Evolutionary conservation across 163 green algal genomes (phyloP), one percentile per base, ranked within the genome.

Genomic region (Scenedesmus sp.): DNA sequence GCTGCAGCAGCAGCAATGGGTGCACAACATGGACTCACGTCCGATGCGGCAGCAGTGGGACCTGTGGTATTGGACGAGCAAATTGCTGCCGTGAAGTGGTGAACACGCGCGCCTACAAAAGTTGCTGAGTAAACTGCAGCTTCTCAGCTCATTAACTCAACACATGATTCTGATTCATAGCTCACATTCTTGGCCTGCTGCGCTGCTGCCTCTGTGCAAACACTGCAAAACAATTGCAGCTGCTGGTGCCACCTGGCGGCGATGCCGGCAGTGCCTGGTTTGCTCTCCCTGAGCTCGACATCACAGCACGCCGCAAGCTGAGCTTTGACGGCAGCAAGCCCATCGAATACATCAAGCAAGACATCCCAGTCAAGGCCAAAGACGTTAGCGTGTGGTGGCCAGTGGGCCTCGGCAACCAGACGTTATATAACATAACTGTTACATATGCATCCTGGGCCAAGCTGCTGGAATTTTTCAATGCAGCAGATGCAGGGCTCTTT

Each of bases 371-470:
- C 16, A 54, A 67, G 1, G 59, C 93, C 52, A 60, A 76, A 15
- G 73, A 87, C 81, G 93, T 96, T 4, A 67, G 96, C 60, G 94
- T 97, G 13, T 98, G 97, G 96, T 98, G 97, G 96, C 95, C 97
- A 0, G 87, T 93, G 9, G 96, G 97, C n/a, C 94, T 96, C 55
- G 96, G 96, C 4, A 84, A 74, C 4, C 95, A 97, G 90, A 92
- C 92, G 0, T 89, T 98, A 82, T 97, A 97, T 89, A 82, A 23
- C 4, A 91, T 98, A 10, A 87, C 60, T 1, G 88, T 96, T 0
- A 93, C 81, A 4, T 95, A 77, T 54, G 83, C 83, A 9, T 88
- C 83, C 13, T 88, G 83, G 83, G 16, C 16, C n/a, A 88, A 23
- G 9, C 8, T 70, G 23, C 16, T 52, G 56, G 83, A 88, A 16